Evolutionary conservation across 257 asterid genomes (phyloP).

Genomic region (Striga asiatica): DNA sequence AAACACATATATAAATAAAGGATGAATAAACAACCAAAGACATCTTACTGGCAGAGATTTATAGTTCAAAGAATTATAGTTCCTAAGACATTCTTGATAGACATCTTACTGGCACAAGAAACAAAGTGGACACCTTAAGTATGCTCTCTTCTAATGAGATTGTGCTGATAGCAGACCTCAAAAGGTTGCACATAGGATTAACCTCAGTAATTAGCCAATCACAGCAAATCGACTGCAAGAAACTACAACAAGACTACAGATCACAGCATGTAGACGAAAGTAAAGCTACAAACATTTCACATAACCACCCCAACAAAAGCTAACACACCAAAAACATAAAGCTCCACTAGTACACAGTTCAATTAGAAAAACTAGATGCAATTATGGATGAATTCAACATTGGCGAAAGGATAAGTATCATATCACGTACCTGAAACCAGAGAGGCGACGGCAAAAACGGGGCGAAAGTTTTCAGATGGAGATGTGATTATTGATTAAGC

Average conservation of each 20-base stretch:
- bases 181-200: too few species aligned
- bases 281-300: not conserved
- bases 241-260: too few species aligned
- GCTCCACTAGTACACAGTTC: not conserved
- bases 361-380: not conserved
- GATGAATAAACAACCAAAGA: too few species aligned
- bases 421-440: slow-evolving; percentile 12
- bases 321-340: not conserved
- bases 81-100: too few species aligned
- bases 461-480: not conserved
- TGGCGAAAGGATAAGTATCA: not conserved
- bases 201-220: too few species aligned
- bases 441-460: not conserved
- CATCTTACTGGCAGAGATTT: too few species aligned
- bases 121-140: not conserved
- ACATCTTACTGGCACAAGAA: not conserved
- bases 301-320: not conserved
- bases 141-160: not conserved
- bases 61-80: too few species aligned
- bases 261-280: not conserved
- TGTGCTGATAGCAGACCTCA: not conserved
- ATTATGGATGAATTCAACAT: not conserved
- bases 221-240: not conserved
- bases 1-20: too few species aligned
- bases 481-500: not conserved